phyloP scores from a whole-genome alignment of 139 green algal species.

The Penium margaritaceum region DNA sequence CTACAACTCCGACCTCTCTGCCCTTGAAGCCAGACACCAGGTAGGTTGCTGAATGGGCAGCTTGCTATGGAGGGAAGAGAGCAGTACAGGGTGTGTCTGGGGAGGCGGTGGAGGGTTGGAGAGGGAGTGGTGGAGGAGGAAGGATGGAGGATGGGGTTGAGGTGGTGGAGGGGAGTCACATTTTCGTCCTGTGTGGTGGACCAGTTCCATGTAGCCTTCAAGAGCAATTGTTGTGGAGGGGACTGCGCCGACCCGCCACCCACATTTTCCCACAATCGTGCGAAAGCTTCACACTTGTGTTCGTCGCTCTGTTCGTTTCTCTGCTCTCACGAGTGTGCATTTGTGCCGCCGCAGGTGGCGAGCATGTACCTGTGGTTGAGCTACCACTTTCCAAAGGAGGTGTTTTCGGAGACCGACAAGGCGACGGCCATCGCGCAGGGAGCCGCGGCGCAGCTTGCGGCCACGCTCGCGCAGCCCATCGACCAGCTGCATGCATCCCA shows the following conservation, averaged over 20 bases:
- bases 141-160: too few species aligned
- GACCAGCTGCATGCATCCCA: neutral
- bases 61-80: too few species aligned
- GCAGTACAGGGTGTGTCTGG: neutral
- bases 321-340: neutral
- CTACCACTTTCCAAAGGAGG: conserved; percentile 17
- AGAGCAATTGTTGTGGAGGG: conserved; percentile 26
- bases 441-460: conserved; percentile 1
- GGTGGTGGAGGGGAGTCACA: too few species aligned
- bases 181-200: too few species aligned
- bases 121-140: too few species aligned
- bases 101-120: neutral
- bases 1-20: neutral
- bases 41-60: neutral
- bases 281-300: neutral
- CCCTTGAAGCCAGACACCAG: neutral
- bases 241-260: neutral
- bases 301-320: neutral
- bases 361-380: conserved; percentile 18
- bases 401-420: conserved; percentile 9
- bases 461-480: neutral
- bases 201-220: neutral
- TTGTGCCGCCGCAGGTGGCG: conserved; percentile 4
- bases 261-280: neutral
- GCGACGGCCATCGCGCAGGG: neutral